Conservation (phyloP, 805 yeast genomes). For the Pachysolen tannophilus region DNA sequence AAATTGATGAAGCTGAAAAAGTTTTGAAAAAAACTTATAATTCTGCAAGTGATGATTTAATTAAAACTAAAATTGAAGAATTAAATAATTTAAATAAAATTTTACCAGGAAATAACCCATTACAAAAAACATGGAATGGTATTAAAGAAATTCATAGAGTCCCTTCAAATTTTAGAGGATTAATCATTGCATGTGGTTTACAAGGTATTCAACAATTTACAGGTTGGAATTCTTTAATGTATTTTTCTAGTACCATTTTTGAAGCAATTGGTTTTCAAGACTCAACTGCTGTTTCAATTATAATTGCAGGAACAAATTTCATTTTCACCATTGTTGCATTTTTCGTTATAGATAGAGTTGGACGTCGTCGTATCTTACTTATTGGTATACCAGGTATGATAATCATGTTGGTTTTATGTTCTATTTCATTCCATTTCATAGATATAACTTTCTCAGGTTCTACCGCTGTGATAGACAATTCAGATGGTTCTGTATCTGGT, state of each 20-base stretch:
- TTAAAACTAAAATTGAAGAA: slow-evolving; percentile 63
- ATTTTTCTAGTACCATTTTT: slow-evolving; percentile 88
- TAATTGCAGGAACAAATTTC: slow-evolving; percentile 92
- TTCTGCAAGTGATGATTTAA: slow-evolving; percentile 53
- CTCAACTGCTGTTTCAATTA: slow-evolving; percentile 90
- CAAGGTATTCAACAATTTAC: slow-evolving; percentile 97
- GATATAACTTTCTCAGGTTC: slow-evolving; percentile 48
- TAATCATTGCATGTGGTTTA: slow-evolving; percentile 83
- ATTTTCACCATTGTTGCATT: slow-evolving; percentile 82
- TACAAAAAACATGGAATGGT: slow-evolving; percentile 49
- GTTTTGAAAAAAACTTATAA: slow-evolving; percentile 60
- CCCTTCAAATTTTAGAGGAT: slow-evolving; percentile 82
- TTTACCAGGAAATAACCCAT: slow-evolving; percentile 38
- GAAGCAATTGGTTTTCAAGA: slow-evolving; percentile 83
- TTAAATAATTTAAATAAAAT: slow-evolving; percentile 39
- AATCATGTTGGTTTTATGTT: slow-evolving; percentile 64
- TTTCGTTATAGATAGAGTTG: slow-evolving; percentile 77
- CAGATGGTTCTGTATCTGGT: slow-evolving; percentile 48
- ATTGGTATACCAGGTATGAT: slow-evolving; percentile 85
- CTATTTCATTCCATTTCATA: slow-evolving; percentile 86
- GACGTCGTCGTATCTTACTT: slow-evolving; percentile 76
- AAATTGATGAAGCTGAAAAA: slow-evolving; percentile 52
- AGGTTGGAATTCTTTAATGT: slow-evolving; percentile 95
- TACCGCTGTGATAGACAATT: slow-evolving; percentile 30
- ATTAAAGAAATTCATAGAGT: slow-evolving; percentile 54